Evolutionary conservation across 768 basidiomycete genomes (phyloP).

Genomic region (Butyriboletus loyo): DNA sequence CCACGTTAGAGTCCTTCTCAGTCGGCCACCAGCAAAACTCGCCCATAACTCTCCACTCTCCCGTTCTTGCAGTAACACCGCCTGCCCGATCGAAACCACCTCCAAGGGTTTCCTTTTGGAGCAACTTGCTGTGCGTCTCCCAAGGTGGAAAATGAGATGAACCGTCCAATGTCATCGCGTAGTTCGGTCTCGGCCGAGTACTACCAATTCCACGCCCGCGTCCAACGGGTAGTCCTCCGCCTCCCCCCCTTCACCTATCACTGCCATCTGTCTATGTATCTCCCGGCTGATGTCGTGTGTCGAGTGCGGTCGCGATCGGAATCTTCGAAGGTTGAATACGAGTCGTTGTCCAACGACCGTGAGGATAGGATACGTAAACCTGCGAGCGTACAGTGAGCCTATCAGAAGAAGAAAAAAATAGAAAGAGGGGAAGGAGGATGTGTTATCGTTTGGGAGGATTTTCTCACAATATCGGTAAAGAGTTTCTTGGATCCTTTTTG

Average conservation of each 20-base stretch:
- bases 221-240: background rate
- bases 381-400: background rate
- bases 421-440: too few relatives aligned
- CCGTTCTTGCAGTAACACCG: too few relatives aligned
- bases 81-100: too few relatives aligned
- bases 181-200: background rate
- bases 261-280: constrained; percentile 11
- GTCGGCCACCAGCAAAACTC: too few relatives aligned
- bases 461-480: constrained; percentile 8
- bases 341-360: constrained; percentile 22
- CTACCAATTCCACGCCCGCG: background rate
- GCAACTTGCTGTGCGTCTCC: too few relatives aligned
- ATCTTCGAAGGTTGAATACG: constrained; percentile 19
- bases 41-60: too few relatives aligned
- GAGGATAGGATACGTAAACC: constrained; percentile 10
- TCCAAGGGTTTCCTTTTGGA: too few relatives aligned
- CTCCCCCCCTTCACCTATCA: background rate
- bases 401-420: background rate
- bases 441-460: background rate
- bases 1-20: too few relatives aligned
- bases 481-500: constrained; percentile 18
- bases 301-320: background rate
- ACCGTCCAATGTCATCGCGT: too few relatives aligned
- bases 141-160: too few relatives aligned
- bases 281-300: constrained; percentile 13